phyloP scores from a whole-genome alignment of 805 yeast genomes.

The Yarrowia osloensis region DNA sequence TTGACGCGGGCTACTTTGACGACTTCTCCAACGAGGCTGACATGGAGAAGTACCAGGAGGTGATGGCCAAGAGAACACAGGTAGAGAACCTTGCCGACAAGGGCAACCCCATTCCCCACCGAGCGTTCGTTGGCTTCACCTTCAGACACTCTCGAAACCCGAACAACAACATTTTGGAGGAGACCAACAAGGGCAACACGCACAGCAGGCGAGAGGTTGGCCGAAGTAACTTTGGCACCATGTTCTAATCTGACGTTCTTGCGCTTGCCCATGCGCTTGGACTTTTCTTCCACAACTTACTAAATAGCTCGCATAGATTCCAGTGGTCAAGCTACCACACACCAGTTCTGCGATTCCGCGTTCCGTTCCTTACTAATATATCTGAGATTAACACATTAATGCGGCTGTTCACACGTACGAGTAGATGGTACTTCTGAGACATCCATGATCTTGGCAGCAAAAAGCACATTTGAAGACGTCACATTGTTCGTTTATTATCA shows the following conservation, averaged over 20 bases:
- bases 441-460: neutral
- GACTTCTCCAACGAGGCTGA: slow-evolving; percentile 95
- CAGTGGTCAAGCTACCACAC: neutral
- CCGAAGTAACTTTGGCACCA: slow-evolving; percentile 25
- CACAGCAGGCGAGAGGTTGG: slow-evolving; percentile 7
- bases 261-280: neutral
- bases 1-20: slow-evolving; percentile 98
- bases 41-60: slow-evolving; percentile 97
- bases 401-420: too few species aligned
- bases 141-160: slow-evolving; percentile 69
- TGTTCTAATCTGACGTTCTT: slow-evolving; percentile 11
- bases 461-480: too few species aligned
- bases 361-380: slow-evolving; percentile 14
- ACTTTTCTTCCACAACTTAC: neutral
- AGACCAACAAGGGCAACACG: slow-evolving; percentile 25
- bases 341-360: neutral
- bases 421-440: too few species aligned
- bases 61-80: slow-evolving; percentile 85
- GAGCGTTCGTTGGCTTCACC: slow-evolving; percentile 90
- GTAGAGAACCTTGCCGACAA: slow-evolving; percentile 77
- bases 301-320: slow-evolving; percentile 6
- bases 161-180: slow-evolving; percentile 20
- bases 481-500: too few species aligned
- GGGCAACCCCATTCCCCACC: slow-evolving; percentile 56
- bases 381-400: neutral